Percentiles rank a stretch among this genome's conserved stretches.
Evolutionary conservation across 139 green algal genomes (phyloP).

Genomic region (Helicosporidium sp.): DNA sequence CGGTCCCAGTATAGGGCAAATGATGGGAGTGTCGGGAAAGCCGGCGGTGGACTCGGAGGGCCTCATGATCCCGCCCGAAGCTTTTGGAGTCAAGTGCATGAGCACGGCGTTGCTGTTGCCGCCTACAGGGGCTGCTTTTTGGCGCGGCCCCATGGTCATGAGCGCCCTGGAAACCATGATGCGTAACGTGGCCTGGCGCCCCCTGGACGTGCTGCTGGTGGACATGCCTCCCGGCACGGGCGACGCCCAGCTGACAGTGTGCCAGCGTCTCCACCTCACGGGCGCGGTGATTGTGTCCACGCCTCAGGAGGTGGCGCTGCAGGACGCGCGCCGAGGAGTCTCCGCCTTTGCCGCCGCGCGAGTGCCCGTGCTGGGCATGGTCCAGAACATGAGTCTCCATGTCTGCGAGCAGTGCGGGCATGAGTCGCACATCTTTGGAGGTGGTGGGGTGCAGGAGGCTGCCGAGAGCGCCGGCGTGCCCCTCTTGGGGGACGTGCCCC

Average conservation of each 20-base stretch:
- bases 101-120: constrained; percentile 76
- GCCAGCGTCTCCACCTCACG: constrained; percentile 47
- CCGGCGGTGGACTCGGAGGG: constrained; percentile 16
- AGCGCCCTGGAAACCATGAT: constrained; percentile 68
- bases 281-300: constrained; percentile 75
- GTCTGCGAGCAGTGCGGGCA: constrained; percentile 48
- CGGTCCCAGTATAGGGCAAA: constrained; percentile 57
- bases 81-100: constrained; percentile 59
- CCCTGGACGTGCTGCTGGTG: constrained; percentile 70
- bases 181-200: constrained; percentile 49
- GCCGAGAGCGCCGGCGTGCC: constrained; percentile 43
- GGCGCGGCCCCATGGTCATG: constrained; percentile 80
- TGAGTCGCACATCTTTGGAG: constrained; percentile 63
- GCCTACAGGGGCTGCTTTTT: constrained; percentile 50
- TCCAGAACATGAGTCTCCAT: constrained; percentile 78
- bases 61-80: constrained; percentile 41
- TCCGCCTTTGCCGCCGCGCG: constrained; percentile 64
- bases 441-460: constrained; percentile 37
- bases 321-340: constrained; percentile 43
- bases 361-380: constrained; percentile 61
- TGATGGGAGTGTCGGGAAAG: constrained; percentile 61
- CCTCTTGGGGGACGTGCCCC: constrained; percentile 61
- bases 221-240: constrained; percentile 84
- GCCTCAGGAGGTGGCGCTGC: constrained; percentile 55
- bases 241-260: constrained; percentile 52